Percentiles rank a stretch among this genome's conserved stretches.
These are phyloP conservation scores for Xanthoceras sorbifolium DNA, from an alignment of 345 rosid species.

Conservation along the genomic window DNA sequence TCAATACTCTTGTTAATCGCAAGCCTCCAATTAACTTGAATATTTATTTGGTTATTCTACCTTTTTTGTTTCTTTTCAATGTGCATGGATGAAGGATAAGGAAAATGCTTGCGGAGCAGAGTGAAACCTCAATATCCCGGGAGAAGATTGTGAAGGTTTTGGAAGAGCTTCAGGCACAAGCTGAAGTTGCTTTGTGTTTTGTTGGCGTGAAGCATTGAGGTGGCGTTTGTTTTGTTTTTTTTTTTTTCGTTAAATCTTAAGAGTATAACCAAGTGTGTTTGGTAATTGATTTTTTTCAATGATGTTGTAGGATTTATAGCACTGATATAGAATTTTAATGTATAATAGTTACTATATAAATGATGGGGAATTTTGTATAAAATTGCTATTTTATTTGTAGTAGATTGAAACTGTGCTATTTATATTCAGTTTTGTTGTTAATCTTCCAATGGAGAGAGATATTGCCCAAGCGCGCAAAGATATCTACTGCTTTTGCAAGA, in stretches of 20 bases:
- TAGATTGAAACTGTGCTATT: too few species aligned
- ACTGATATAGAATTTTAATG: not conserved
- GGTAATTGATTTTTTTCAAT: not conserved
- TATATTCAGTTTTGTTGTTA: not conserved
- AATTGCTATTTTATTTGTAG: not conserved
- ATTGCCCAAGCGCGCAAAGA: not conserved
- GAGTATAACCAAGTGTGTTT: not conserved
- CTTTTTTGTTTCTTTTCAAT: not conserved
- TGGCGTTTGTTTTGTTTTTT: too few species aligned
- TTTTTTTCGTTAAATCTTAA: too few species aligned
- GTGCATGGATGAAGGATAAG: constrained; percentile 56
- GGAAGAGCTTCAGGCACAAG: constrained; percentile 92
- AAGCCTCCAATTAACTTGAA: not conserved
- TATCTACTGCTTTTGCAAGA: not conserved
- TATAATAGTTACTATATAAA: not conserved
- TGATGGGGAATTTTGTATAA: not conserved
- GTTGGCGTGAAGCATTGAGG: constrained; percentile 72
- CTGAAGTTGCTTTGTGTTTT: constrained; percentile 97
- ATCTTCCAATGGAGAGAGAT: not conserved
- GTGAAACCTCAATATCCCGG: constrained; percentile 49
- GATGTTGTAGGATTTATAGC: not conserved
- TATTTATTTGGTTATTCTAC: constrained; percentile 16
- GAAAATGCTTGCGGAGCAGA: constrained; percentile 66
- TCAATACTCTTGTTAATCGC: not conserved
- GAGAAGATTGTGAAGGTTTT: constrained; percentile 77